Percentiles rank a stretch among this genome's conserved stretches.
phyloP scores from a whole-genome alignment of 2,329 filamentous ascomycete species.

The Verticillium tricorpus region DNA sequence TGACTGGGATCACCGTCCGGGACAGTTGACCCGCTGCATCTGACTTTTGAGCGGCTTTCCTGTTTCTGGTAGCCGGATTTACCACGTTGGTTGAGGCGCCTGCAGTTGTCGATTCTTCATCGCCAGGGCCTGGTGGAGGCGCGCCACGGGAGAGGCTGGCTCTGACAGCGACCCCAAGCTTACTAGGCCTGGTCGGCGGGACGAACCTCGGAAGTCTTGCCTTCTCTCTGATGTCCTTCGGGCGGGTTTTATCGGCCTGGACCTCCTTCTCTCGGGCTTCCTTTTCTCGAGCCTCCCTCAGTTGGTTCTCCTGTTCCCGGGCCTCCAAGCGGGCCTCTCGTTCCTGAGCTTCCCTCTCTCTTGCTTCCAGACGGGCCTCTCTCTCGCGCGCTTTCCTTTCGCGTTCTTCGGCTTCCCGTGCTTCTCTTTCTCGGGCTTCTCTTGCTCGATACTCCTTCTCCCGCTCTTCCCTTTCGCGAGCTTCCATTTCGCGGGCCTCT shows the following conservation, averaged over 20 bases:
- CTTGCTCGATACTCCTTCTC: not conserved
- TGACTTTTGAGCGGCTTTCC: constrained; percentile 18
- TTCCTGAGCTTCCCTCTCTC: not conserved
- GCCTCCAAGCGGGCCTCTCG: not conserved
- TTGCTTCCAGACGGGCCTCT: not conserved
- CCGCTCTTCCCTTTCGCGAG: not conserved
- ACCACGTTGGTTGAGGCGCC: not conserved
- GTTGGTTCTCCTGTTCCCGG: not conserved
- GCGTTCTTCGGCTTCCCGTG: not conserved
- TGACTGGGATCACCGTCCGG: constrained; percentile 30
- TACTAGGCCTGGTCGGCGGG: not conserved
- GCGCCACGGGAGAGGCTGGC: not conserved
- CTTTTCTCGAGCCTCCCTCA: not conserved
- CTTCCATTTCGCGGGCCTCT: not conserved
- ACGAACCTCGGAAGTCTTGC: not conserved
- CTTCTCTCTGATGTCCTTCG: not conserved
- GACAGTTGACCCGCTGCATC: constrained; percentile 46
- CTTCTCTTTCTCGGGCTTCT: not conserved
- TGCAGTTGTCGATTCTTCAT: not conserved
- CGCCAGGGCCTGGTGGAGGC: not conserved
- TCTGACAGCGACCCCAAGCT: not conserved
- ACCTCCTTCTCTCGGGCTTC: not conserved
- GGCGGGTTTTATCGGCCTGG: not conserved
- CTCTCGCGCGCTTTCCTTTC: not conserved
- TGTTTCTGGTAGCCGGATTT: not conserved